Evolutionary conservation across 345 rosid genomes (phyloP).

Genomic region (Hibiscus syriacus): DNA sequence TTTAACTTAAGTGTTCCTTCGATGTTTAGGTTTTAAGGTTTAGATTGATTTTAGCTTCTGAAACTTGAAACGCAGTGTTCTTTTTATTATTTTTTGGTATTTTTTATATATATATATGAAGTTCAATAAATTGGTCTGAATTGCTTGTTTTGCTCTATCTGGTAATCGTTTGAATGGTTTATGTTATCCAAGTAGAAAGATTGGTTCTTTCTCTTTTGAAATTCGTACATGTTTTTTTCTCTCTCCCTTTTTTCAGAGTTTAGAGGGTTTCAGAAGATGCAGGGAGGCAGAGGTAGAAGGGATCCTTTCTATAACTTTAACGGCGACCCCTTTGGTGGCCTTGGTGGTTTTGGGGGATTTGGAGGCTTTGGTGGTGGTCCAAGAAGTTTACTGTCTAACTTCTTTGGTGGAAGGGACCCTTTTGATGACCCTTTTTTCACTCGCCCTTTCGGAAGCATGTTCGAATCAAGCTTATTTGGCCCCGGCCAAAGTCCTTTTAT

Average conservation of each 20-base stretch:
- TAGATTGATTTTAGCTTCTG: not conserved
- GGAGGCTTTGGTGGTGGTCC: conserved; percentile 19
- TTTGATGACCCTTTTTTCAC: not conserved
- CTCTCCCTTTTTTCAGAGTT: not conserved
- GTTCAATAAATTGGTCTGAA: not conserved
- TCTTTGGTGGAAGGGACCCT: conserved; percentile 34
- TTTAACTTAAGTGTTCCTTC: not conserved
- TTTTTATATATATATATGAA: not conserved
- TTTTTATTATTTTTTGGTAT: too few relatives aligned
- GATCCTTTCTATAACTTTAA: conserved; percentile 46
- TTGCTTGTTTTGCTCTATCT: not conserved
- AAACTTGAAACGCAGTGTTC: not conserved
- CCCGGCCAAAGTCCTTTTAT: not conserved
- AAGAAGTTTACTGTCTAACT: conserved; percentile 33
- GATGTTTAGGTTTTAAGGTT: not conserved
- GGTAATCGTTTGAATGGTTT: not conserved
- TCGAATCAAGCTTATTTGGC: not conserved
- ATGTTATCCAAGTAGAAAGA: not conserved
- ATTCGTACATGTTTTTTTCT: not conserved
- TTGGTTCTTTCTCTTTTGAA: not conserved
- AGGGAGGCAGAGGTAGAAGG: conserved; percentile 53
- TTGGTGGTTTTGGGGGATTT: not conserved
- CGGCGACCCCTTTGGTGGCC: conserved; percentile 48
- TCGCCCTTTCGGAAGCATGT: not conserved
- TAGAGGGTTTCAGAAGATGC: conserved; percentile 34